These are phyloP conservation scores for Sugiyamaella castrensis DNA, from an alignment of 1,139 yeast species.

Conservation along the genomic window DNA sequence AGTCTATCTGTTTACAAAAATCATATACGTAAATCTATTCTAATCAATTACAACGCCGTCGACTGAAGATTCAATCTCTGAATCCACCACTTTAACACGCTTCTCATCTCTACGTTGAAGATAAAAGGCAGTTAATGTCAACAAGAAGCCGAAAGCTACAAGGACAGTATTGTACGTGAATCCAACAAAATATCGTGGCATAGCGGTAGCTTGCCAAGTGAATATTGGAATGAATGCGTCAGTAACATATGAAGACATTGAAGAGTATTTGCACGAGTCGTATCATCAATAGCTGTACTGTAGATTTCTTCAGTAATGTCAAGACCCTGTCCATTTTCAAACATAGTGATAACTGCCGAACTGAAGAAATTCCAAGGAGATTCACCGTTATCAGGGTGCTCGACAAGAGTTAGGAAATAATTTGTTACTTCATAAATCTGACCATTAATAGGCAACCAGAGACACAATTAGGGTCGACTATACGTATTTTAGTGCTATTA, in stretches of 20 bases:
- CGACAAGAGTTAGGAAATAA: slow-evolving; percentile 34
- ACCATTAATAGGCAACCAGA: slow-evolving; percentile 36
- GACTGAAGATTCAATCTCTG: not conserved
- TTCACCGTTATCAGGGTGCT: slow-evolving; percentile 23
- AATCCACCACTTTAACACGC: not conserved
- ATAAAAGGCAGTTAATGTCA: slow-evolving; percentile 31
- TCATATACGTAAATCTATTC: not conserved
- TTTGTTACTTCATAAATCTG: slow-evolving; percentile 40
- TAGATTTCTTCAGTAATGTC: slow-evolving; percentile 35
- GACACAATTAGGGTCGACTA: no score
- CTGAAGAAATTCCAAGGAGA: slow-evolving; percentile 38
- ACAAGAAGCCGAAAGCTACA: slow-evolving; percentile 42
- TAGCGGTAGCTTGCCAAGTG: slow-evolving; percentile 49
- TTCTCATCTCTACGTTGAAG: slow-evolving; percentile 13
- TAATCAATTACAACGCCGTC: not conserved
- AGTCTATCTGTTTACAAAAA: no score
- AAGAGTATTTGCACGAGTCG: slow-evolving; percentile 32
- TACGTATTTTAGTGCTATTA: no score
- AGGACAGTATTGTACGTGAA: slow-evolving; percentile 51
- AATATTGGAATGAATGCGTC: slow-evolving; percentile 48
- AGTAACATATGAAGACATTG: slow-evolving; percentile 47
- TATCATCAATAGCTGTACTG: slow-evolving; percentile 25
- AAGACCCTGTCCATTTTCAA: slow-evolving; percentile 35
- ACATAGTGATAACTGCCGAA: slow-evolving; percentile 32
- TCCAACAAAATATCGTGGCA: slow-evolving; percentile 50